Evolutionary conservation across 169 alveolate species (phyloP).

Genomic region (Hepatocystis sp.): DNA sequence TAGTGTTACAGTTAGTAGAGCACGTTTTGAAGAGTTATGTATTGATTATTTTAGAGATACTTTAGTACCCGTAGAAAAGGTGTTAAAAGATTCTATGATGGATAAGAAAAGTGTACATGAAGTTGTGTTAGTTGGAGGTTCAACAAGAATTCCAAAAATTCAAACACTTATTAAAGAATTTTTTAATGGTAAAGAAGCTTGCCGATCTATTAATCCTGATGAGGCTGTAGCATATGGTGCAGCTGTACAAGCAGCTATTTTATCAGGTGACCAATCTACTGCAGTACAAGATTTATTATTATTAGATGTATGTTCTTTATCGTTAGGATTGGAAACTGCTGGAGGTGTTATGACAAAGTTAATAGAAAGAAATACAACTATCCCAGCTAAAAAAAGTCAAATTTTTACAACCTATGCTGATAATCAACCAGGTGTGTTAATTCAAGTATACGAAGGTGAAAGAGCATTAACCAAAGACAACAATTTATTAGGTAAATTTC

Average conservation of each 20-base stretch:
- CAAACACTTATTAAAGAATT: constrained; percentile 93
- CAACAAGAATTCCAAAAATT: constrained; percentile 97
- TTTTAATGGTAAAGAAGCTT: constrained; percentile 95
- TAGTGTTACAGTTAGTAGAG: constrained; percentile 95
- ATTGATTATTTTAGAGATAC: constrained; percentile 96
- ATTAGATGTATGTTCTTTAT: constrained; percentile 95
- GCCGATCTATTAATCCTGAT: constrained; percentile 95
- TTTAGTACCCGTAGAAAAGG: constrained; percentile 97
- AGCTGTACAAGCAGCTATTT: constrained; percentile 95
- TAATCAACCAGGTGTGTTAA: constrained; percentile 97
- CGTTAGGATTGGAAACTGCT: constrained; percentile 96
- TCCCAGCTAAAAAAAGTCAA: constrained; percentile 96
- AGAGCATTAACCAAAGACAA: constrained; percentile 98
- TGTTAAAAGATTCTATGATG: constrained; percentile 94
- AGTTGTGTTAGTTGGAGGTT: constrained; percentile 98
- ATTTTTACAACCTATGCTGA: constrained; percentile 96
- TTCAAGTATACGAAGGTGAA: constrained; percentile 97
- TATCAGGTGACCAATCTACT: constrained; percentile 93
- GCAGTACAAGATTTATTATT: constrained; percentile 92
- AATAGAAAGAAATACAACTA: constrained; percentile 94
- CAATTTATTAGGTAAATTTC: constrained; percentile 97
- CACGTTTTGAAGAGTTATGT: constrained; percentile 98
- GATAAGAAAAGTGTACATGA: constrained; percentile 95
- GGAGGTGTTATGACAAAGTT: constrained; percentile 96
- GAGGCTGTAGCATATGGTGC: constrained; percentile 98